Evolutionary conservation across 805 yeast species (phyloP), one percentile per base, ranked within the genome.

Genomic region (Spathaspora gorwiae): DNA sequence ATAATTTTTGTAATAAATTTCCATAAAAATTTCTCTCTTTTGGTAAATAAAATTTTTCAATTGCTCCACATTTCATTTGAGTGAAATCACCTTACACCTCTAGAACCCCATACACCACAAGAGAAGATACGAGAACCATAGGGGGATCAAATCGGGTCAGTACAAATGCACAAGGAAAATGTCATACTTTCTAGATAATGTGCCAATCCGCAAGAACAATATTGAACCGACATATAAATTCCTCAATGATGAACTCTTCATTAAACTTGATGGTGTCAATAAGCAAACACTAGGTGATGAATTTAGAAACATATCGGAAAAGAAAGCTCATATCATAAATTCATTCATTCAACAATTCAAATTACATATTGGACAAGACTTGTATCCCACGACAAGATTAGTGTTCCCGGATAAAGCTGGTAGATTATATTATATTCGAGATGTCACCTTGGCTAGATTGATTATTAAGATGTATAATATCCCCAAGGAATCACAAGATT

Each of bases 381-480:
- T 90, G 3, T 81, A 75, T 53, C 90, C 92, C 0, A 83, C 83
- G 1, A 69, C 86, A 12, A 66, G 81, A 30, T 67, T 90, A 40
- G 66, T 76, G 1, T 61, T 84, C 26, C 89, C 95, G 0, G 75
- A 80, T 43, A 70, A 79, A 42, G 95, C 87, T 52, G 66, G 73
- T 15, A 65, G 90, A 36, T 62, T 74, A 36, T 87, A 81, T 59
- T 73, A 79, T 50, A 68, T 87, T 35, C 81, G 80, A 57, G 96
- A 90, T 50, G 66, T 68, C 14, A 73, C 79, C 0, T 60, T 90
- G 31, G 85, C 83, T 0, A 67, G 68, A 26, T 49, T 68, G 9
- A 61, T 65, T 2, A 64, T 76, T 38, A 69, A 76, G 49, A 72
- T 83, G 36, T 68, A 83, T 43, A 76, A 75, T 37, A 68, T 90